Evolutionary conservation across 2,329 filamentous ascomycete species (phyloP).

Genomic region (Fusarium nanum): DNA sequence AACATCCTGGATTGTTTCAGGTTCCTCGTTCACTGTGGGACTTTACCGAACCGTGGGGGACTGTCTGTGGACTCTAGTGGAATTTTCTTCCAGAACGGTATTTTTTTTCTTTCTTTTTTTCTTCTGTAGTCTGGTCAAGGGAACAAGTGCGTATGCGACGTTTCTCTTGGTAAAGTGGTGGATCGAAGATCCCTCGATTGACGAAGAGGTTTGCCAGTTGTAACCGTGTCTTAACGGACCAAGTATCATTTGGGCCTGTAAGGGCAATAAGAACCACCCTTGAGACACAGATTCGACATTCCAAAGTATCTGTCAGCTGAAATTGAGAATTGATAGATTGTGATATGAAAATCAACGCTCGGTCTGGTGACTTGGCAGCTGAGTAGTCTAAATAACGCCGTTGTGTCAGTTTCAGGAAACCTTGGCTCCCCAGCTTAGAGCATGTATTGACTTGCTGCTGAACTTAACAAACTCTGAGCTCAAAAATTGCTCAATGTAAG

Average conservation of each 20-base stretch:
- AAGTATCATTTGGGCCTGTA: slow-evolving; percentile 10
- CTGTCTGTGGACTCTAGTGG: slow-evolving; percentile 27
- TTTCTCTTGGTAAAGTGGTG: neutral
- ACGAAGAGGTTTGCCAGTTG: neutral
- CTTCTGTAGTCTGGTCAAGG: slow-evolving; percentile 1
- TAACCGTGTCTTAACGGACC: neutral
- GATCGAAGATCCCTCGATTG: neutral
- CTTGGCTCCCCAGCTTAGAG: slow-evolving; percentile 25
- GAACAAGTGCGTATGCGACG: neutral
- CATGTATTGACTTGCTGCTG: slow-evolving; percentile 3
- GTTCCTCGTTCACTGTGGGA: slow-evolving; percentile 40
- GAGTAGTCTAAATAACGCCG: slow-evolving; percentile 21
- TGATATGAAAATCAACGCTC: slow-evolving; percentile 13
- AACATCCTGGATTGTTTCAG: slow-evolving; percentile 46
- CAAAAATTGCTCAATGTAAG: neutral
- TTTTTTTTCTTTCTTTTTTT: neutral
- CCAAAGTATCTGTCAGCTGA: neutral
- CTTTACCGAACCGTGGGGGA: slow-evolving; percentile 35
- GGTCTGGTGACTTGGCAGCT: slow-evolving; percentile 28
- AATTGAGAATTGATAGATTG: neutral
- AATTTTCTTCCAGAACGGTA: slow-evolving; percentile 11
- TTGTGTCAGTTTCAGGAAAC: slow-evolving; percentile 42
- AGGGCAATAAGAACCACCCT: slow-evolving; percentile 13
- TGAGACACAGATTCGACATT: slow-evolving; percentile 9
- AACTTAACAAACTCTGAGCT: neutral